Base-by-base conservation (phyloP, 306 rosid genomes). In the Bauhinia variegata region DNA sequence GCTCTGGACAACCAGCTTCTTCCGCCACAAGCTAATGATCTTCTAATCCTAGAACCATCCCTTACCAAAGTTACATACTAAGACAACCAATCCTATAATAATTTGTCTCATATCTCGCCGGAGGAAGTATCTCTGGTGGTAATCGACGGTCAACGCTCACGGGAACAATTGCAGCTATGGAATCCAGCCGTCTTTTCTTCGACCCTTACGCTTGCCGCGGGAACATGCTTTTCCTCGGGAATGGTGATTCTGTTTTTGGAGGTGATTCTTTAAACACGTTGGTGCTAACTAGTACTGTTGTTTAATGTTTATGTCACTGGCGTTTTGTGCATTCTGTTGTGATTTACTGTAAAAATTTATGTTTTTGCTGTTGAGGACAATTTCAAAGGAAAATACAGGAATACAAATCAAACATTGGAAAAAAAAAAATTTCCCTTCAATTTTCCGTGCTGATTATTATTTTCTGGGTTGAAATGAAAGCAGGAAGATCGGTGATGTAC, bases 11-110 rank as follows among this genome's bases (percentile, higher is more conserved):
- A 93, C 98, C 2, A 93, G 98, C 63, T 93, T 93, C 86, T 93
- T 93, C 95, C 98, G 98, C 68, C 98, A 93, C 80, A 93, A 88
- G 98, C 65, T 93, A 36, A 90, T 90, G 97, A 88, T 93, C 82
- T 89, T 90, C 65, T 93, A 86, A 85, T 65, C 49, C 9, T 7
- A 50, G 3, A 65, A 16, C 44, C 42, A 15, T 60, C 63, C 66
- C 14, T 42, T 63, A 56, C n/a, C 65, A 6, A n/a, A 8, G 11
- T 37, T 41, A 42, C 23, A 50, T 34, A 68, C 12, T 32, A 9
- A 46, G 33, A 56, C 18, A 44, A 18, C 36, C 31, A 50, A 18
- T 3, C 7, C 17, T 34, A 39, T 15, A 34, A 32, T 32, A 37
- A 15, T 67, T 4, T 14, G 17, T 16, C 43, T n/a, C 59, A 14